Evolutionary conservation across 495 filamentous ascomycete genomes (phyloP).

Genomic region (Aspergillus steynii): DNA sequence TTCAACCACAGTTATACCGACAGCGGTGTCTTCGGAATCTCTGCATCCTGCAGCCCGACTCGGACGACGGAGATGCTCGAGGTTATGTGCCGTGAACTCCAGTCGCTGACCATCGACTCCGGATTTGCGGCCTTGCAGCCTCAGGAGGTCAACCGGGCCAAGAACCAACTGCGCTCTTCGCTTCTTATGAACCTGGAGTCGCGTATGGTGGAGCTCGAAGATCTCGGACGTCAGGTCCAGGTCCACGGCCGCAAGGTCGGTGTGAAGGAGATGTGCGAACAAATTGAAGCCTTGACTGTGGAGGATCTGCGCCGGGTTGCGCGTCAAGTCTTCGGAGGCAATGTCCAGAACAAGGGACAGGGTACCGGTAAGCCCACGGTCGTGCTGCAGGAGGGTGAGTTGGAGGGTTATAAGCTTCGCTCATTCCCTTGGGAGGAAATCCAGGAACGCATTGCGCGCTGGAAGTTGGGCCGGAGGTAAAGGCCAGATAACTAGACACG

Average conservation of each 20-base stretch:
- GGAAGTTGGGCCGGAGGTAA: constrained; percentile 77
- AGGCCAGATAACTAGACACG: constrained; percentile 1
- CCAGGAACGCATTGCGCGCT: constrained; percentile 77
- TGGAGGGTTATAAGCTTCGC: constrained; percentile 45
- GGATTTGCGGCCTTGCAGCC: constrained; percentile 68
- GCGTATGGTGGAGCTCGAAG: constrained; percentile 98
- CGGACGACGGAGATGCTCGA: constrained; percentile 80
- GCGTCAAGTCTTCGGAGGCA: constrained; percentile 70
- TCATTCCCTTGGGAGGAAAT: constrained; percentile 83
- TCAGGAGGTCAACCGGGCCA: constrained; percentile 88
- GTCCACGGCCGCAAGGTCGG: constrained; percentile 90
- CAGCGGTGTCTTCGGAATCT: constrained; percentile 91
- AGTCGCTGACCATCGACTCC: constrained; percentile 69
- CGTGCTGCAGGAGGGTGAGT: constrained; percentile 76
- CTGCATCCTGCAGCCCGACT: constrained; percentile 76
- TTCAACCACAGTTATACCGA: constrained; percentile 99
- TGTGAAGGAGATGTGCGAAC: constrained; percentile 86
- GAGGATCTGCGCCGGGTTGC: constrained; percentile 87
- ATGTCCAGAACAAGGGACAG: constrained; percentile 69
- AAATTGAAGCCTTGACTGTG: constrained; percentile 80
- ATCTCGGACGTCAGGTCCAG: constrained; percentile 93
- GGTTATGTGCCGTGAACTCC: constrained; percentile 88
- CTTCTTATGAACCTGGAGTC: constrained; percentile 97
- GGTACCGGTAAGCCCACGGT: constrained; percentile 94
- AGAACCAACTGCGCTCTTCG: constrained; percentile 91